Evolutionary conservation across 2,329 filamentous ascomycete species (phyloP).

Genomic region (Colletotrichum spinosum): DNA sequence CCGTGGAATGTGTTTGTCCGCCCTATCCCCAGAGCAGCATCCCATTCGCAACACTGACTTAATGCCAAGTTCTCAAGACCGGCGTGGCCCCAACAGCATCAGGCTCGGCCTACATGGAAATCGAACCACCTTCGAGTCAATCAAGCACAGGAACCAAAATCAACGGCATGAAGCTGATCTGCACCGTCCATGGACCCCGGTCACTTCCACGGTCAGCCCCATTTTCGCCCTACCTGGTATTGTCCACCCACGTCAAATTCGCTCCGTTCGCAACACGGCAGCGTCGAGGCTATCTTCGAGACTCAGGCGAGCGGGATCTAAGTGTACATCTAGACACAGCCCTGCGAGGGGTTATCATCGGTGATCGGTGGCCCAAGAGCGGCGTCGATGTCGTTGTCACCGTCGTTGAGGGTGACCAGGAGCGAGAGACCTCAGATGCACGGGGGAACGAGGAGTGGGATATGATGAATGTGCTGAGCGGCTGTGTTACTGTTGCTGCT

Average conservation of each 20-base stretch:
- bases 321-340: slow-evolving; percentile 93
- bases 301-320: slow-evolving; percentile 87
- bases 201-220: slow-evolving; percentile 89
- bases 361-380: slow-evolving; percentile 98
- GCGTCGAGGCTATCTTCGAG: slow-evolving; percentile 86
- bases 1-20: slow-evolving; percentile 83
- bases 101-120: slow-evolving; percentile 88
- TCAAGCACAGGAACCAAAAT: slow-evolving; percentile 53
- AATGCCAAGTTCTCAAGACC: slow-evolving; percentile 82
- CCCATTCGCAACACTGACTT: slow-evolving; percentile 10
- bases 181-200: slow-evolving; percentile 92
- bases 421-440: slow-evolving; percentile 63
- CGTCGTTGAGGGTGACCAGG: slow-evolving; percentile 92
- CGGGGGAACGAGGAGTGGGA: slow-evolving; percentile 79
- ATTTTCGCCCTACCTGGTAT: slow-evolving; percentile 91
- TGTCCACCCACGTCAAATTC: slow-evolving; percentile 96
- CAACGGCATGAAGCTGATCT: slow-evolving; percentile 88
- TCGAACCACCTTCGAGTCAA: slow-evolving; percentile 60
- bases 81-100: slow-evolving; percentile 93
- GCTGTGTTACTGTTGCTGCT: slow-evolving; percentile 93
- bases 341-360: slow-evolving; percentile 88
- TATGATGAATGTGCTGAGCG: slow-evolving; percentile 89
- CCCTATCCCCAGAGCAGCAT: background rate
- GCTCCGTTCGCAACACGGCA: slow-evolving; percentile 90
- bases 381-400: slow-evolving; percentile 96